A percentile compares a stretch with the other conserved stretches of the same genome.
phyloP scores from a whole-genome alignment of 2,329 filamentous ascomycete species.

The Diaporthe longicolla region DNA sequence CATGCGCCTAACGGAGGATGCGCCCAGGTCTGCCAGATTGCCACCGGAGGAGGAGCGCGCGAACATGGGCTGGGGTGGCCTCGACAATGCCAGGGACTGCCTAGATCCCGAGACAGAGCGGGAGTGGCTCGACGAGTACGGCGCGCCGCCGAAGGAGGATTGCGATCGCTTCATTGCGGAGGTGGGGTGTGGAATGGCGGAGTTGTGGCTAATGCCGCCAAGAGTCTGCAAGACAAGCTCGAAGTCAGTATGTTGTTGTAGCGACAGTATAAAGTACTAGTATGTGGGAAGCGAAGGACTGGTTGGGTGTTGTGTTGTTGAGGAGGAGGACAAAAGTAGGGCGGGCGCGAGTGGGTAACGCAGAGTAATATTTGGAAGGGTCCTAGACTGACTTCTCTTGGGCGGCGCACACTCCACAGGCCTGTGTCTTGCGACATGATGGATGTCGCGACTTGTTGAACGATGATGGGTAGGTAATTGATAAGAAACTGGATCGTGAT shows the following conservation, averaged over 20 bases:
- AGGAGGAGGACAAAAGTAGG: conserved; percentile 31
- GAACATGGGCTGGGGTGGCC: conserved; percentile 90
- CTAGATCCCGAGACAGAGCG: conserved; percentile 87
- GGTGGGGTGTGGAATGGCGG: conserved; percentile 88
- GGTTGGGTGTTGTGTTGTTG: conserved; percentile 14
- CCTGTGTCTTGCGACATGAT: conserved; percentile 89
- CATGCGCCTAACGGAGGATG: conserved; percentile 87
- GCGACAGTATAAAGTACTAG: conserved; percentile 7
- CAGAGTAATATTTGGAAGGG: conserved; percentile 34
- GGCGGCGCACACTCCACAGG: conserved; percentile 91
- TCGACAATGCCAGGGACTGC: conserved; percentile 86
- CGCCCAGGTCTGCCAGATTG: conserved; percentile 83
- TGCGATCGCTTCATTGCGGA: conserved; percentile 96
- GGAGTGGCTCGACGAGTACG: conserved; percentile 78
- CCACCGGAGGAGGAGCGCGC: conserved; percentile 86
- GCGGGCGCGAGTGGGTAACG: conserved; percentile 40
- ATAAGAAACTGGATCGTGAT: not conserved
- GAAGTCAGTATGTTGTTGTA: conserved; percentile 31
- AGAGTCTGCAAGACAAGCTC: conserved; percentile 74
- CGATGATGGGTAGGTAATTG: not conserved
- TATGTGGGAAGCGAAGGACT: conserved; percentile 11
- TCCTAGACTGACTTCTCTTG: conserved; percentile 80
- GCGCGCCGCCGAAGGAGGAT: conserved; percentile 76
- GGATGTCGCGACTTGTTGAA: conserved; percentile 41
- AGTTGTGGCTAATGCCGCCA: conserved; percentile 85